Conservation (phyloP, 2,329 filamentous ascomycete genomes). For the Nemania sp. region DNA sequence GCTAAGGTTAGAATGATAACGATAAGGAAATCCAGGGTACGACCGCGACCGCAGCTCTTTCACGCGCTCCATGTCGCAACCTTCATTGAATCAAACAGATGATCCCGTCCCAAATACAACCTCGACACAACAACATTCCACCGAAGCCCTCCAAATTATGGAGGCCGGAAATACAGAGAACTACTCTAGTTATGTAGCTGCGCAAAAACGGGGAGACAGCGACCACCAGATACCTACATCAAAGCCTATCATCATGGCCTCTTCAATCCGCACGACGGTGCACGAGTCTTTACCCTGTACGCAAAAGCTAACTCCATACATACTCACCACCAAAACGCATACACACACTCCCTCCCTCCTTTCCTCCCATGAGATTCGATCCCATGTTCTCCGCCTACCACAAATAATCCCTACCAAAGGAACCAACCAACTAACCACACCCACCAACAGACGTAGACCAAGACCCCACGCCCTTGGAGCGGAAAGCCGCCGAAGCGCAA, state of each 20-base stretch:
- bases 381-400: no score
- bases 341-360: not conserved
- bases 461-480: slow-evolving; percentile 65
- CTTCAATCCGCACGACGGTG: slow-evolving; percentile 64
- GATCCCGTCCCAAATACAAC: slow-evolving; percentile 1
- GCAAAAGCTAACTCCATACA: slow-evolving; percentile 32
- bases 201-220: not conserved
- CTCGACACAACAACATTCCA: not conserved
- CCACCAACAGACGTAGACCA: slow-evolving; percentile 73
- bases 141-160: not conserved
- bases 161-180: no score
- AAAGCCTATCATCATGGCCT: slow-evolving; percentile 51
- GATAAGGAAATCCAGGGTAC: slow-evolving; percentile 21
- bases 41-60: not conserved
- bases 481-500: slow-evolving; percentile 68
- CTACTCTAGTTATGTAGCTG: no score
- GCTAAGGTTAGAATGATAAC: slow-evolving; percentile 20
- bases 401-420: no score
- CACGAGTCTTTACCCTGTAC: slow-evolving; percentile 83
- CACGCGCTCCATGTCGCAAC: not conserved
- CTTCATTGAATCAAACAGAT: not conserved
- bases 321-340: not conserved
- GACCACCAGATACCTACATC: not conserved
- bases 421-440: slow-evolving; percentile 21
- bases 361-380: no score